Evolutionary conservation across 495 filamentous ascomycete genomes (phyloP).

Genomic region (Elasticomyces elasticus): DNA sequence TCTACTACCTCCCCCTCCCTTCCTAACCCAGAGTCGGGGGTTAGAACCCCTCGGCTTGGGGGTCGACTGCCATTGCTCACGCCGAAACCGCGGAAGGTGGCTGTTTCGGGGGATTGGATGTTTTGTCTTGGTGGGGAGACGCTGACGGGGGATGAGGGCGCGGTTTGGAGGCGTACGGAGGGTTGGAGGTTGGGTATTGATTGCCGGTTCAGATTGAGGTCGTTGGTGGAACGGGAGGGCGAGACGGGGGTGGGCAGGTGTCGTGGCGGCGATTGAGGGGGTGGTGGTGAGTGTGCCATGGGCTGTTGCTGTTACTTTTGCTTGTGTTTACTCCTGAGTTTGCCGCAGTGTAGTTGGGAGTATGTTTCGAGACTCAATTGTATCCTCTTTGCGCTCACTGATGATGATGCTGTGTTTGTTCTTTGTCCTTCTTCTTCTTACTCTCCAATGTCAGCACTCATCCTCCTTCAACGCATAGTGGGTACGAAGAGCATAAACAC

Average conservation of each 20-base stretch:
- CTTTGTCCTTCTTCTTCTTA: too few relatives aligned
- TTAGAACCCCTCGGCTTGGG: background rate
- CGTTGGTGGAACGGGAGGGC: background rate
- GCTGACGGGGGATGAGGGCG: constrained; percentile 12
- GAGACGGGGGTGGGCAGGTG: constrained; percentile 3
- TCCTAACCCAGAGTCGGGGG: background rate
- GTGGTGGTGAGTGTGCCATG: background rate
- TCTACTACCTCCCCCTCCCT: background rate
- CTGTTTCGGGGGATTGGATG: constrained; percentile 9
- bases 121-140: constrained; percentile 10
- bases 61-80: background rate
- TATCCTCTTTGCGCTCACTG: too few relatives aligned
- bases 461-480: too few relatives aligned
- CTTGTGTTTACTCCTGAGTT: too few relatives aligned
- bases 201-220: background rate
- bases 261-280: background rate
- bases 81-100: constrained; percentile 4
- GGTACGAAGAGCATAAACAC: too few relatives aligned
- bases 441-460: too few relatives aligned
- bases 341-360: background rate
- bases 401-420: too few relatives aligned
- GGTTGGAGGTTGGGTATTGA: constrained; percentile 2
- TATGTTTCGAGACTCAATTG: background rate
- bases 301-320: too few relatives aligned
- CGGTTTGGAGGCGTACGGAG: constrained; percentile 7